These are phyloP conservation scores for Claviceps lovelessii DNA, from an alignment of 2,329 filamentous ascomycete genomes.

Conservation along the genomic window DNA sequence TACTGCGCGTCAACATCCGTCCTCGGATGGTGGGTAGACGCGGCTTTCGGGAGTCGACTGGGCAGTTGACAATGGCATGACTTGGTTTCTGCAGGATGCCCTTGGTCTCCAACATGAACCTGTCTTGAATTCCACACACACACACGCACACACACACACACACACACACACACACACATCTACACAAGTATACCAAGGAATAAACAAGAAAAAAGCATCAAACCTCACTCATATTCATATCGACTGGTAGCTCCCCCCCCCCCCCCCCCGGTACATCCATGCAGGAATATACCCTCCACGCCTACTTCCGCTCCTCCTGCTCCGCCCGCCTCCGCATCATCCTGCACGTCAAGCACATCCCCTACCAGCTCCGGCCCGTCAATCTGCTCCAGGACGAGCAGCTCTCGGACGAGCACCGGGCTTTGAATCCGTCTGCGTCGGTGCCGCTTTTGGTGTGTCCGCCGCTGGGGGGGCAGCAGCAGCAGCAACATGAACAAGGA, in stretches of 20 bases:
- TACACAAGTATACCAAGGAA: background rate
- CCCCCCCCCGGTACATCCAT: background rate
- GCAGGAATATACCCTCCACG: slow-evolving; percentile 32
- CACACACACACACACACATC: too few species aligned
- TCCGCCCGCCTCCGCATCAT: slow-evolving; percentile 47
- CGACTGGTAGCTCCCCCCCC: too few species aligned
- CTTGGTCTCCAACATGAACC: too few species aligned
- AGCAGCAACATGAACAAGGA: background rate
- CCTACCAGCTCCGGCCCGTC: slow-evolving; percentile 31
- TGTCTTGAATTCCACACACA: too few species aligned
- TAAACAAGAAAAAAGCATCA: background rate
- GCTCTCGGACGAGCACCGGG: slow-evolving; percentile 25
- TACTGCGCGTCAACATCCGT: too few species aligned
- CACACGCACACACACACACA: too few species aligned
- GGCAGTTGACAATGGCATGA: too few species aligned
- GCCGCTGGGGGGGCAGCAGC: too few species aligned
- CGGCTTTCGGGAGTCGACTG: too few species aligned
- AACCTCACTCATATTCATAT: background rate
- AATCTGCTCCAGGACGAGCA: slow-evolving; percentile 43
- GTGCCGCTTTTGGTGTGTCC: slow-evolving; percentile 38
- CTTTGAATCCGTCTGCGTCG: slow-evolving; percentile 37
- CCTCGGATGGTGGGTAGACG: too few species aligned
- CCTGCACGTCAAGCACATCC: slow-evolving; percentile 38
- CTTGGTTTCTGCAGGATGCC: too few species aligned
- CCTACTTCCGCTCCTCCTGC: slow-evolving; percentile 49